Evolutionary conservation across 805 yeast species (phyloP).

Genomic region (Wickerhamomyces hampshirensis): DNA sequence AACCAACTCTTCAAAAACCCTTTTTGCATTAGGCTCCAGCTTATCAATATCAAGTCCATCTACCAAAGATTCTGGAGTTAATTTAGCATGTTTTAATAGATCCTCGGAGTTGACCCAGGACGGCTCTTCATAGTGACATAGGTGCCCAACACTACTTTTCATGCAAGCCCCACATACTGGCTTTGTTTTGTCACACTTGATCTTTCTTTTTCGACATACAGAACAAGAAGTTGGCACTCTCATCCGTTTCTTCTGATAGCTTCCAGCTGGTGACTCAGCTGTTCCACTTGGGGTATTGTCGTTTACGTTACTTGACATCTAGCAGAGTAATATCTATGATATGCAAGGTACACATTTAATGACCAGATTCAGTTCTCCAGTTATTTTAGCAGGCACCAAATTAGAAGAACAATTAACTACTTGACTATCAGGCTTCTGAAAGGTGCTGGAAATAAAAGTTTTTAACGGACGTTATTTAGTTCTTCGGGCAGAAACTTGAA

Average conservation of each 20-base stretch:
- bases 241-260: conserved; percentile 31
- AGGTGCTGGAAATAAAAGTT: neutral
- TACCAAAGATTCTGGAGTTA: neutral
- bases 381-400: too few relatives aligned
- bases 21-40: conserved; percentile 8
- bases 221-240: conserved; percentile 44
- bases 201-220: conserved; percentile 45
- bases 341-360: too few relatives aligned
- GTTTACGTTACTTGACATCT: neutral
- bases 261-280: neutral
- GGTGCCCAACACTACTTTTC: conserved; percentile 51
- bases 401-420: too few relatives aligned
- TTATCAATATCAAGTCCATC: neutral
- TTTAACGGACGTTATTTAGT: neutral
- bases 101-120: conserved; percentile 50
- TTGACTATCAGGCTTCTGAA: too few relatives aligned
- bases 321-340: too few relatives aligned
- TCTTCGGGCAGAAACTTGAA: too few relatives aligned
- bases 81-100: conserved; percentile 33
- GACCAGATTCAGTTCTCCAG: too few relatives aligned
- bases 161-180: conserved; percentile 53
- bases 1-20: conserved; percentile 29
- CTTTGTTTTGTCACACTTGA: conserved; percentile 40
- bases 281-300: neutral
- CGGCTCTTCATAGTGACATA: conserved; percentile 54